phyloP scores from a whole-genome alignment of 2,329 filamentous ascomycete genomes.

The Tolypocladium album region DNA sequence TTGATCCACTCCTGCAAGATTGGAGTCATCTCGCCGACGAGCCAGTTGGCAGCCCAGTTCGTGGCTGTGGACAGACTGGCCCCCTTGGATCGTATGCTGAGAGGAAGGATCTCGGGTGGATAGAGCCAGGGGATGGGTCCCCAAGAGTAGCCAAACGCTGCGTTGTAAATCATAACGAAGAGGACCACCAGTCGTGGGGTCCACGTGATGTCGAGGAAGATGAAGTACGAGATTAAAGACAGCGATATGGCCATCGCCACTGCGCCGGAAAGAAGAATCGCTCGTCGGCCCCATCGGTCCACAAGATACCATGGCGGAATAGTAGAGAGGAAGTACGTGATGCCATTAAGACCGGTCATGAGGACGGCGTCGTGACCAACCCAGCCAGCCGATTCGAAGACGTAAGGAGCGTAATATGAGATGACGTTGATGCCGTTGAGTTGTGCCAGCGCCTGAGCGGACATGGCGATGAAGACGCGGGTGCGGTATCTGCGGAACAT shows the following conservation, averaged over 20 bases:
- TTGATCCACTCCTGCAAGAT: slow-evolving; percentile 84
- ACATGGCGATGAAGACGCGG: slow-evolving; percentile 97
- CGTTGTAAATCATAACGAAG: slow-evolving; percentile 98
- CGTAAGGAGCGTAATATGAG: slow-evolving; percentile 93
- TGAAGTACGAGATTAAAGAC: slow-evolving; percentile 88
- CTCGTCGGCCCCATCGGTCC: slow-evolving; percentile 79
- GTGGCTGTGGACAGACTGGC: slow-evolving; percentile 91
- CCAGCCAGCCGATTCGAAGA: slow-evolving; percentile 98
- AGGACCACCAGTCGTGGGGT: slow-evolving; percentile 82
- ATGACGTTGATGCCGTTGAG: slow-evolving; percentile 99
- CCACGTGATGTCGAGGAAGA: slow-evolving; percentile 68
- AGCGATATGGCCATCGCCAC: slow-evolving; percentile 82
- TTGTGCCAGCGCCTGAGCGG: slow-evolving; percentile 88
- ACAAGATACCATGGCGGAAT: slow-evolving; percentile 97
- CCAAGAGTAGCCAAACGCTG: slow-evolving; percentile 90
- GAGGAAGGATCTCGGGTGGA: slow-evolving; percentile 92
- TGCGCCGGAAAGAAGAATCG: slow-evolving; percentile 83
- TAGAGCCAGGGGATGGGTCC: slow-evolving; percentile 97
- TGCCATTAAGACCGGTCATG: slow-evolving; percentile 94
- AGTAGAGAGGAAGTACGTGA: slow-evolving; percentile 81
- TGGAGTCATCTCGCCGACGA: slow-evolving; percentile 91
- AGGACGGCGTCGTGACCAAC: slow-evolving; percentile 78
- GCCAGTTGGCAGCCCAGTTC: slow-evolving; percentile 98
- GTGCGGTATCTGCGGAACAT: slow-evolving; percentile 93
- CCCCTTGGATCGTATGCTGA: slow-evolving; percentile 95